phyloP scores from a whole-genome alignment of 2,329 filamentous ascomycete genomes.

The Fusarium praegraminearum region DNA sequence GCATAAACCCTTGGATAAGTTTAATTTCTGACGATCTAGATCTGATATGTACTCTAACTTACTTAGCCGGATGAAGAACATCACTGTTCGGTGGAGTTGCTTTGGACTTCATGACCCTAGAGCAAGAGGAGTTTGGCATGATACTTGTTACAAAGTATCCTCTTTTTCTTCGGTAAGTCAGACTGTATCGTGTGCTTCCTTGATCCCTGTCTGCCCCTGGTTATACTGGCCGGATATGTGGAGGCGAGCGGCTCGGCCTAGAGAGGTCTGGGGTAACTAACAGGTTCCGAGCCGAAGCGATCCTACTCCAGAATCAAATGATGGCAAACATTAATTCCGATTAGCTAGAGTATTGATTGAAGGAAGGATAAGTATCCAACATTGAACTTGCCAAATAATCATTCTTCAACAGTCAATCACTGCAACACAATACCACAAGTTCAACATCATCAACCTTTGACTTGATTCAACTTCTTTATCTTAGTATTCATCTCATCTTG shows the following conservation, averaged over 20 bases:
- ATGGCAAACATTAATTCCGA: fast-evolving
- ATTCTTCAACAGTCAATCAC: background rate
- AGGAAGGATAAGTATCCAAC: background rate
- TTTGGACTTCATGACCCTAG: too few species aligned
- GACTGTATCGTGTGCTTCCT: too few species aligned
- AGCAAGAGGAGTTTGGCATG: too few species aligned
- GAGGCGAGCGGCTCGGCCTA: constrained; percentile 6
- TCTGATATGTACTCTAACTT: too few species aligned
- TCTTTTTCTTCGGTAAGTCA: too few species aligned
- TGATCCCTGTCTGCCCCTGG: too few species aligned
- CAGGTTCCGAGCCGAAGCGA: constrained; percentile 24
- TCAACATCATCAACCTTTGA: background rate
- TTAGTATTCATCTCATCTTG: fast-evolving
- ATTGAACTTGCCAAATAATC: background rate
- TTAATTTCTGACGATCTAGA: too few species aligned
- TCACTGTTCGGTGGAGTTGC: too few species aligned
- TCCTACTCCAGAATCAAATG: fast-evolving
- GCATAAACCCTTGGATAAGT: too few species aligned
- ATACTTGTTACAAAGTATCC: too few species aligned
- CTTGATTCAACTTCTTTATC: fast-evolving
- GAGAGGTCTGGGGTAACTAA: background rate
- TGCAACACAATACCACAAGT: background rate
- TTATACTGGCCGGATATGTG: too few species aligned
- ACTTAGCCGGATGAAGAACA: too few species aligned
- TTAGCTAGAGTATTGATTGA: background rate